Base-by-base conservation (phyloP, 805 yeast species). In the Starmera caribaea region DNA sequence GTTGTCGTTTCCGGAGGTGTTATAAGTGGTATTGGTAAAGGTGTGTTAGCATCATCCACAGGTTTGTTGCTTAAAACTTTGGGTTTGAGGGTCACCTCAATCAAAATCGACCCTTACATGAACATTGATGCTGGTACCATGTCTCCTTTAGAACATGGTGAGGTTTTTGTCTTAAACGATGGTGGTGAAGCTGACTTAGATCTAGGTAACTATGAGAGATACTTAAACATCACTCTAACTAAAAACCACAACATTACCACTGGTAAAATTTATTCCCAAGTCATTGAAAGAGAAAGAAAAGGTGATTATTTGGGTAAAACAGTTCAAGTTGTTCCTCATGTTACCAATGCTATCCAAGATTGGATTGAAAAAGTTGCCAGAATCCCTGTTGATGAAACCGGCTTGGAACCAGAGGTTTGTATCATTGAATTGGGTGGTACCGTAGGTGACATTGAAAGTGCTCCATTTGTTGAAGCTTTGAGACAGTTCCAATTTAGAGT, bases 1-100 rank as follows among this genome's bases (percentile, higher is more conserved):
- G 97, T 92, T 56, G 94, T 92, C 56, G 98, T 92, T 36, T 89
- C 97, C 43, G 98, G 98, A 63, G 98, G 98, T 76, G 99, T 92
- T 54, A 92, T 92, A 53, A 85, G 96, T 54, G 99, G 99, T 68
- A 92, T 92, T 61, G 99, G 99, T 62, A 92, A 92, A 63, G 99
- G 99, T 64, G 98, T 92, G 46, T 73, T 83, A 43, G 98, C 99
- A 45, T 88, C 97, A 30, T 87, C 97, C 44, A 92, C 97, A 29
- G 99, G 99, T 45, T 78, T 92, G 66, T 64, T 92, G 48, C 74
- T 92, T 65, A 92, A 92, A 64, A 89, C 98, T 32, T 68, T 86
- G 43, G 99, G 99, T 45, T 73, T 84, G 55, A 81, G 95, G 59
- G 97, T 90, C 46, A 90, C 98, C 4, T 88, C 97, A 13, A 90